phyloP scores from a whole-genome alignment of 352 stramenopile genomes.

The Globisporangium solare region DNA sequence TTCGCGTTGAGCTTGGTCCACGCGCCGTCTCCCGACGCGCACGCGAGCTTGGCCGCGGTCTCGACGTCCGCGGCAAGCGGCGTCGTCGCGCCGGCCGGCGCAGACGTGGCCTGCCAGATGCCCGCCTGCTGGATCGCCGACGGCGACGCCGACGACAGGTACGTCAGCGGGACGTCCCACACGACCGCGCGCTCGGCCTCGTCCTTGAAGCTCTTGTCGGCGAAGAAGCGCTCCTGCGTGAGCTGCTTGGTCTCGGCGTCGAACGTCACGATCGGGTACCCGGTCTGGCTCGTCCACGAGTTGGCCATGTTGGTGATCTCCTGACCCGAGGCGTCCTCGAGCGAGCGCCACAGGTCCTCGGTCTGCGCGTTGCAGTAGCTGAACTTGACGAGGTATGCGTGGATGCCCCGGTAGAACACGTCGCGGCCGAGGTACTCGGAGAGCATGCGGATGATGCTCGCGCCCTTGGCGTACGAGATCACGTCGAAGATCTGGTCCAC shows the following conservation, averaged over 20 bases:
- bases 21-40: slow-evolving; percentile 21
- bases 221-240: slow-evolving; percentile 91
- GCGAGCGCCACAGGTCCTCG: slow-evolving; percentile 92
- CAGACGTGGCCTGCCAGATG: slow-evolving; percentile 44
- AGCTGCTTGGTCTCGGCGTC: slow-evolving; percentile 42
- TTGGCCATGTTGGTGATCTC: slow-evolving; percentile 90
- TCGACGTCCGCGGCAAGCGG: slow-evolving; percentile 5
- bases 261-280: slow-evolving; percentile 90
- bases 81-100: neutral
- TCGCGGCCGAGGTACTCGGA: slow-evolving; percentile 72
- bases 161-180: slow-evolving; percentile 88
- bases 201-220: slow-evolving; percentile 77
- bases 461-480: slow-evolving; percentile 95
- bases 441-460: slow-evolving; percentile 76
- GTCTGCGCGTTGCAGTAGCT: slow-evolving; percentile 95
- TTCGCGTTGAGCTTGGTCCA: slow-evolving; percentile 97
- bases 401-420: slow-evolving; percentile 83
- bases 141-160: slow-evolving; percentile 39
- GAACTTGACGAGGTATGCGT: slow-evolving; percentile 90
- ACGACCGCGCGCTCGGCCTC: slow-evolving; percentile 33
- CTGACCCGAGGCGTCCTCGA: slow-evolving; percentile 89
- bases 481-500: slow-evolving; percentile 99
- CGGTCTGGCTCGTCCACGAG: slow-evolving; percentile 93
- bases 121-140: slow-evolving; percentile 45
- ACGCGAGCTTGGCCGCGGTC: slow-evolving; percentile 13